These are phyloP conservation scores for Calonectria henricotiae DNA, from an alignment of 2,329 filamentous ascomycete species.

Conservation along the genomic window DNA sequence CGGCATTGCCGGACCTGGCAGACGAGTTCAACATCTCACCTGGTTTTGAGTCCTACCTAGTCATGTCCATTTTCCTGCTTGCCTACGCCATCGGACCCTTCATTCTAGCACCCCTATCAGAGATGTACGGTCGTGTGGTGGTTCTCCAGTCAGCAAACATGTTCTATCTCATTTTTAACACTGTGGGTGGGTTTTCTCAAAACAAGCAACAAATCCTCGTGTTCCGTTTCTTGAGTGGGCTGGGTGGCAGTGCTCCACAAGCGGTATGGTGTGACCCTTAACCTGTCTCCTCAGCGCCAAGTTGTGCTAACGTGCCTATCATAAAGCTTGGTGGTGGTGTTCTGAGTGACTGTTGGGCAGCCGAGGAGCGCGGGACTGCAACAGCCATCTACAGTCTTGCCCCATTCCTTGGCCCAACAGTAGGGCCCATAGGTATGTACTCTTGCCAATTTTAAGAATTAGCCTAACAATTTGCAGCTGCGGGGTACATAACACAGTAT, in stretches of 20 bases:
- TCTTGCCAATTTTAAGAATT: neutral
- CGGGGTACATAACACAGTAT: conserved; percentile 60
- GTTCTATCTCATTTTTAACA: conserved; percentile 71
- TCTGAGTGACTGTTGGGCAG: conserved; percentile 65
- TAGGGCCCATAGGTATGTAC: conserved; percentile 60
- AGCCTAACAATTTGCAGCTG: conserved; percentile 47
- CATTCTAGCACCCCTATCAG: conserved; percentile 68
- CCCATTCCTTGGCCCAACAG: conserved; percentile 63
- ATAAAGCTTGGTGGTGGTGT: conserved; percentile 63
- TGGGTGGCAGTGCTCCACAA: conserved; percentile 65
- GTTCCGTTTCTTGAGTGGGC: conserved; percentile 67
- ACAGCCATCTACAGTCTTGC: conserved; percentile 58
- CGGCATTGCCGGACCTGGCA: conserved; percentile 64
- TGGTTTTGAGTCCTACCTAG: conserved; percentile 65
- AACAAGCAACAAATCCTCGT: conserved; percentile 65
- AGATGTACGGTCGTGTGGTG: conserved; percentile 66
- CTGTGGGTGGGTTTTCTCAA: conserved; percentile 67
- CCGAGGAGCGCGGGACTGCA: conserved; percentile 59
- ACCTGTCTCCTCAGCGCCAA: neutral
- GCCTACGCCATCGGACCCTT: conserved; percentile 71
- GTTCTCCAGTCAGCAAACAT: conserved; percentile 65
- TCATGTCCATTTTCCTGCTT: conserved; percentile 74
- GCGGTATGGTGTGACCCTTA: conserved; percentile 54
- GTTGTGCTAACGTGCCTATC: neutral
- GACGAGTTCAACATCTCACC: conserved; percentile 64